Evolutionary conservation across 805 yeast genomes (phyloP), one percentile per base, ranked within the genome.

Genomic region (Scheffersomyces stipitis): DNA sequence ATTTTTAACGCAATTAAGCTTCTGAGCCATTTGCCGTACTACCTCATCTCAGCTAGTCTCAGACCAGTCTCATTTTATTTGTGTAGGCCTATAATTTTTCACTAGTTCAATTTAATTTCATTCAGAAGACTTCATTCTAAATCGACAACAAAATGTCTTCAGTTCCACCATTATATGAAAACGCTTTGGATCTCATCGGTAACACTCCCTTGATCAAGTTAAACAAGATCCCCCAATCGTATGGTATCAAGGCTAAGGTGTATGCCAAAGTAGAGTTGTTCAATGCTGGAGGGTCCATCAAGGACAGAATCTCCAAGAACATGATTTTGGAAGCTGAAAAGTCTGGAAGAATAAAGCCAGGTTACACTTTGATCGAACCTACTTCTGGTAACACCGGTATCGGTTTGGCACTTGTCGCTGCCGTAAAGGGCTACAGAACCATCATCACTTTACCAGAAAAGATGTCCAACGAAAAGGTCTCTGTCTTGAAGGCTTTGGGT

Each of bases 371-470:
- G 55, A 86, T 87, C 48, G 96, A 86, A 64, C 95, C 95, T 38
- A 87, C 95, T 8, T 83, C 91, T 8, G 96, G 96, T 54, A 86
- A 86, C 67, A 86, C 96, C 30, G 96, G 96, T 64, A 87, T 86
- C 55, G 96, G 95, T 41, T 72, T 86, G 49, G 96, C 96, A 9
- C 71, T 86, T 18, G 80, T 85, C 14, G 96, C 93, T 51, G 95
- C 95, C 28, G 86, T 87, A 29, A 81, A 78, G 56, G 95, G 95
- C 33, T 86, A 86, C 67, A 73, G 91, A 61, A 84, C 91, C 34
- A 86, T 86, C 54, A 86, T 86, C 60, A 86, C 95, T 4, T 73
- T 86, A 48, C 96, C 96, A 13, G 95, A 86, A 69, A 86, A 86
- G 68, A 86, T 86, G 96, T 83, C 91, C 29, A 86, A 86, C 61